Evolutionary conservation across 2,329 filamentous ascomycete genomes (phyloP), one percentile per base, ranked within the genome.

Genomic region (Aspergillus amoenus): DNA sequence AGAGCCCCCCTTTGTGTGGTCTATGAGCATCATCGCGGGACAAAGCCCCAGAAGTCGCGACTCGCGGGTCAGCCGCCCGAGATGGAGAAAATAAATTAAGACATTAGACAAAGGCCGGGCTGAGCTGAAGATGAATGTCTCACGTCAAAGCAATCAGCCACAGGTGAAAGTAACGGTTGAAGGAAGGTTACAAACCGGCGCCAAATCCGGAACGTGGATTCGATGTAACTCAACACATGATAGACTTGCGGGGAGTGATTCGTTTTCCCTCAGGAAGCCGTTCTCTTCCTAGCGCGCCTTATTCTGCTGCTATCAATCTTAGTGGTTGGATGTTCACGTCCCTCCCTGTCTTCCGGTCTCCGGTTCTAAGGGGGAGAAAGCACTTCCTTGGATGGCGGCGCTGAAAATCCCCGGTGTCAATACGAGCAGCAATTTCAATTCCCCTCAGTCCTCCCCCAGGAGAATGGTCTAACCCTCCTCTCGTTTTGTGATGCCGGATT

Each of bases 171-270:
- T 55, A 55, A 55, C 53, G 27, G 42, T 53, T 39, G n/a, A 24
- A 18, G 13, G 22, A 49, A 27, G 46, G 47, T 52, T 51, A 21
- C 42, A 56, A 40, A 22, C 52, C 34, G 47, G 34, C 53, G 17
- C 30, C 30, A 41, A 46, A 45, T 54, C 47, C 41, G 50, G 30
- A 45, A 18, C 39, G 39, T 32, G 15, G 52, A 37, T 42, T 49
- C 45, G 43, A 45, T 52, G 18, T 45, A 57, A 54, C 51, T 32
- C 30, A 46, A 57, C 55, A 57, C 50, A 57, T 57, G 55, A 22
- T 45, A 15, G 40, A 8, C 49, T 48, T 43, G 55, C 17, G 48
- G 43, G 43, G 55, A 42, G 9, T 52, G 55, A 57, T 57, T 57
- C 55, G 55, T 27, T 44, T 37, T 51, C 17, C 15, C 40, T 43